Evolutionary conservation across 164 flowering plant species (phyloP).

Genomic region (Paratinospora sagittata): DNA sequence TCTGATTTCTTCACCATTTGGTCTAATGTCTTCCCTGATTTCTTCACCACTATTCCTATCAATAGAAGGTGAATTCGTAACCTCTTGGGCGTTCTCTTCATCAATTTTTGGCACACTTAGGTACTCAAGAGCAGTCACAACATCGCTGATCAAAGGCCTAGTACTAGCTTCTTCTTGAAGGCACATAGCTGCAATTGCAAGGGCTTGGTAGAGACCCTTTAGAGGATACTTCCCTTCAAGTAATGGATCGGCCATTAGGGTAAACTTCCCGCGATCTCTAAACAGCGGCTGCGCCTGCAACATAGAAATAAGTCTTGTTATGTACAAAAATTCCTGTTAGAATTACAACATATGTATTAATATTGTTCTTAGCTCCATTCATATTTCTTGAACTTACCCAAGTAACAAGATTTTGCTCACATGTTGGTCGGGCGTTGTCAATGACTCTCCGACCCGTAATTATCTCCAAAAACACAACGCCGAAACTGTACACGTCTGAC

Average conservation of each 20-base stretch:
- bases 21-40: not conserved
- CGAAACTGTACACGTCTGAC: constrained; percentile 80
- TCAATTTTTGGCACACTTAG: constrained; percentile 21
- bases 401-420: constrained; percentile 55
- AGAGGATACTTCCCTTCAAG: constrained; percentile 49
- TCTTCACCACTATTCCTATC: not conserved
- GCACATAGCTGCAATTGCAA: constrained; percentile 82
- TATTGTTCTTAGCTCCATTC: not conserved
- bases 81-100: not conserved
- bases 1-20: not conserved
- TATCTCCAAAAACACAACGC: constrained; percentile 71
- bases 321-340: not conserved
- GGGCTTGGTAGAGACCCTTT: constrained; percentile 67
- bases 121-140: constrained; percentile 56
- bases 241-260: constrained; percentile 61
- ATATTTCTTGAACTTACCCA: constrained; percentile 39
- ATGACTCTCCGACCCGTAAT: constrained; percentile 74
- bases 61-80: not conserved
- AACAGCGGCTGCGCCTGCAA: constrained; percentile 69
- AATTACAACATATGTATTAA: not conserved
- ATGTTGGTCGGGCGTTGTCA: constrained; percentile 45
- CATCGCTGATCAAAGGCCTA: constrained; percentile 62
- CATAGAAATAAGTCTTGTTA: not conserved
- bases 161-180: constrained; percentile 63
- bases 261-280: constrained; percentile 52